Percentiles rank a stretch among this genome's conserved stretches.
These are phyloP conservation scores for Lachnellula subtilissima DNA, from an alignment of 2,329 filamentous ascomycete genomes.

Conservation along the genomic window DNA sequence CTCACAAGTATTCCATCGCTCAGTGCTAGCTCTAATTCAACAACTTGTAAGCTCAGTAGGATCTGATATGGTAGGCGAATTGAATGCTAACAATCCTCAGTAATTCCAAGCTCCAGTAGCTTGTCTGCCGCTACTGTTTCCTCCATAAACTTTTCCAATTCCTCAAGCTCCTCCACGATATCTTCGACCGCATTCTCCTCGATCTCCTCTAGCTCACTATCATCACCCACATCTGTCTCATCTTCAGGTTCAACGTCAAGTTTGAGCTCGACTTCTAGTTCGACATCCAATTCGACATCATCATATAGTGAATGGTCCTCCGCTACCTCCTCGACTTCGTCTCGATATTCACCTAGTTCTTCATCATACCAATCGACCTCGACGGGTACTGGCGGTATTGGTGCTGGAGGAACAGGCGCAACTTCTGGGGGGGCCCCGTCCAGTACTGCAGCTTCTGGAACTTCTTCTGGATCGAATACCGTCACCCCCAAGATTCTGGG, in stretches of 20 bases:
- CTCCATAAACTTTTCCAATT: slow-evolving; percentile 5
- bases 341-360: not conserved
- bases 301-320: slow-evolving; percentile 1
- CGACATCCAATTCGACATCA: not conserved
- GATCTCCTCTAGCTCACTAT: not conserved
- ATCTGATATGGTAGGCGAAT: slow-evolving; percentile 1
- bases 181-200: slow-evolving; percentile 9
- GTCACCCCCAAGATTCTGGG: slow-evolving; percentile 28
- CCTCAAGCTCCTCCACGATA: slow-evolving; percentile 9
- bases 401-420: slow-evolving; percentile 10
- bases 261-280: not conserved
- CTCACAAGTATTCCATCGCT: slow-evolving; percentile 25
- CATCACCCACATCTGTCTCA: slow-evolving; percentile 7
- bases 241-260: slow-evolving; percentile 6
- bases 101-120: slow-evolving; percentile 29
- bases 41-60: slow-evolving; percentile 22
- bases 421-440: slow-evolving; percentile 14
- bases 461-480: slow-evolving; percentile 11
- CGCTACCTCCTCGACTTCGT: slow-evolving; percentile 3
- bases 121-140: slow-evolving; percentile 13
- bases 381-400: slow-evolving; percentile 3
- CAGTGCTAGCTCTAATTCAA: slow-evolving; percentile 28
- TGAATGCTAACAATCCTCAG: slow-evolving; percentile 16
- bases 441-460: slow-evolving; percentile 15
- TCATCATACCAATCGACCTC: slow-evolving; percentile 6